Evolutionary conservation across 768 basidiomycete genomes (phyloP), one percentile per base, ranked within the genome.

Genomic region (Hericium coralloides): DNA sequence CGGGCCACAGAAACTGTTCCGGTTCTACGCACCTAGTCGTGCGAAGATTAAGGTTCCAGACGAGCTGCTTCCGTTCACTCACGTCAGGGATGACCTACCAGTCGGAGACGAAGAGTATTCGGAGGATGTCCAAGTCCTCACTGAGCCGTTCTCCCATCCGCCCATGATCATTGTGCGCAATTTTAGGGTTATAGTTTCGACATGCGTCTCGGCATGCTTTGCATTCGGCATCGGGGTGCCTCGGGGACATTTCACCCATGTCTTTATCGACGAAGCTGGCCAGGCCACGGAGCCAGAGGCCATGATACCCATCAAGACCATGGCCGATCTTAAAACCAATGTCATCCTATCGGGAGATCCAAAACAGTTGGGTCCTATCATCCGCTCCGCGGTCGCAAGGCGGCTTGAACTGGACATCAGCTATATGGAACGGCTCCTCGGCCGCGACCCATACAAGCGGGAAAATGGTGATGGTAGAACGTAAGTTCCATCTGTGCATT

Each of bases 181-280:
- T 38, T 87, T 74, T 70, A 66, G 74, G 1, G 79, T 86, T 0
- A 70, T 87, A 18, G 78, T 88, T 9, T 71, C 80, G 1, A 89
- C 85, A 0, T 87, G 85, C 50, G 74, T 82, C 9, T 85, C 86
- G 0, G 80, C 83, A 0, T 79, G 80, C 2, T 75, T 84, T 38
- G 70, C 74, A 1, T 73, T 74, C 23, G 79, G 79, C 1, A 73
- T 85, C 41, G 84, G 85, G 0, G 72, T 87, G 49, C 69, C 75
- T 0, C 71, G 76, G 0, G 85, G 86, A 0, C 81, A 86, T 65
- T 89, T 81, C 65, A 77, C 72, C 9, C 83, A 88, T 58, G 81
- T 89, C 14, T 84, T 88, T 63, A 68, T 85, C 14, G 85, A 89
- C 60, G 85, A 89, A 64, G 85, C 85, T 0, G 85, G 83, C 0